phyloP scores from a whole-genome alignment of 176 grass and related monocot species.

The Oryza punctata region DNA sequence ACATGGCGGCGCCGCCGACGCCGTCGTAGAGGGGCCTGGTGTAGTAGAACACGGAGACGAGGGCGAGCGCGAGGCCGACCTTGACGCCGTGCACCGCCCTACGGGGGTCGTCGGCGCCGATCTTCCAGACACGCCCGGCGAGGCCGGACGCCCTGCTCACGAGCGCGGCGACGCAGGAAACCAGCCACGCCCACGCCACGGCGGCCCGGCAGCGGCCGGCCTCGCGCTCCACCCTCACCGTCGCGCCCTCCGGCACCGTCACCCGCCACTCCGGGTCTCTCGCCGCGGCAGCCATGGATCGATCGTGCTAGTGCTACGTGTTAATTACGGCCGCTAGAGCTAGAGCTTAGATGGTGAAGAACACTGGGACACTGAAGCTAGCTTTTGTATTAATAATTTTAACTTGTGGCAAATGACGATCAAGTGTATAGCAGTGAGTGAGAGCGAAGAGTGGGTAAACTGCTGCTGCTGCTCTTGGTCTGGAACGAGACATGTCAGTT shows the following conservation, averaged over 20 bases:
- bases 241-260: slow-evolving; percentile 56
- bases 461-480: no score
- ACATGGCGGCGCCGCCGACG: slow-evolving; percentile 68
- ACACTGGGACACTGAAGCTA: background rate
- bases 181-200: slow-evolving; percentile 30
- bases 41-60: slow-evolving; percentile 75
- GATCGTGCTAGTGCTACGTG: no score
- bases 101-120: slow-evolving; percentile 64
- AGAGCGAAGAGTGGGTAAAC: background rate
- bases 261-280: slow-evolving; percentile 50
- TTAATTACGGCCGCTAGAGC: no score
- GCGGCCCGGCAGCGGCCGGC: background rate
- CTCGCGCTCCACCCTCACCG: slow-evolving; percentile 50
- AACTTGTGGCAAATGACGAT: background rate
- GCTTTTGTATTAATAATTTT: background rate
- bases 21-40: slow-evolving; percentile 60
- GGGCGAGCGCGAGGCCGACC: slow-evolving; percentile 61
- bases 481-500: no score
- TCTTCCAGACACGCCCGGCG: slow-evolving; percentile 41
- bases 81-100: slow-evolving; percentile 62
- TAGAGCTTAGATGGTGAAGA: background rate
- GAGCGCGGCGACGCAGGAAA: background rate
- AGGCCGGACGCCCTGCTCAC: slow-evolving; percentile 23
- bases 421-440: background rate
- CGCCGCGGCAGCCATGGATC: slow-evolving; percentile 33